Base-by-base conservation (phyloP, 139 green algal genomes). In the Chlorella sp. region DNA sequence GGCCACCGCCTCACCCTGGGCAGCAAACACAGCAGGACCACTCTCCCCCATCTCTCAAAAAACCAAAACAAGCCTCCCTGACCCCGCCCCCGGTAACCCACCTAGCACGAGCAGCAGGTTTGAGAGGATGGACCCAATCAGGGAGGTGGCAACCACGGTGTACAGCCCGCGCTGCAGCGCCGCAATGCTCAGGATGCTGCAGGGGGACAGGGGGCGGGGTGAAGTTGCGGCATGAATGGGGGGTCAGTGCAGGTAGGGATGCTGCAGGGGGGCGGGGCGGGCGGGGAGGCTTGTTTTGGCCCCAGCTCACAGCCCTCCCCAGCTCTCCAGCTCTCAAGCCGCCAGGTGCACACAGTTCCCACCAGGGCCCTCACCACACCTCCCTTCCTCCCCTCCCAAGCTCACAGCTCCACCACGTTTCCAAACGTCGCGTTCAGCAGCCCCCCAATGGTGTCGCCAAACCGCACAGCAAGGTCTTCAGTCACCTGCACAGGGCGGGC, bases 21-120 rank as follows among this genome's bases (percentile, higher is more conserved):
- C n/a, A n/a, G n/a, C n/a, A n/a, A n/a, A n/a, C n/a, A n/a, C n/a
- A n/a, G n/a, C n/a, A n/a, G n/a, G n/a, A n/a, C n/a, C n/a, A n/a
- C n/a, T n/a, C n/a, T n/a, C n/a, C n/a, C n/a, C n/a, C n/a, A n/a
- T n/a, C n/a, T n/a, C n/a, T n/a, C n/a, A n/a, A n/a, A n/a, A n/a
- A n/a, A n/a, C n/a, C n/a, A n/a, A n/a, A n/a, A n/a, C n/a, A n/a
- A n/a, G n/a, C n/a, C n/a, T n/a, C n/a, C n/a, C n/a, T n/a, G n/a
- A n/a, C n/a, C n/a, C n/a, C 32, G 24, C 57, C 82, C 30, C 15
- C 30, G 28, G 28, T 53, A 21, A 34, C 36, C 73, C 84, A 78
- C 96, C 97, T 37, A 99, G 87, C n/a, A 99, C 96, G 36, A 99
- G 94, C 88, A 98, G 94, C 83, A 98, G 93, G 91, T 98, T 98